Conservation (phyloP, 139 green algal species). For the Penium margaritaceum region DNA sequence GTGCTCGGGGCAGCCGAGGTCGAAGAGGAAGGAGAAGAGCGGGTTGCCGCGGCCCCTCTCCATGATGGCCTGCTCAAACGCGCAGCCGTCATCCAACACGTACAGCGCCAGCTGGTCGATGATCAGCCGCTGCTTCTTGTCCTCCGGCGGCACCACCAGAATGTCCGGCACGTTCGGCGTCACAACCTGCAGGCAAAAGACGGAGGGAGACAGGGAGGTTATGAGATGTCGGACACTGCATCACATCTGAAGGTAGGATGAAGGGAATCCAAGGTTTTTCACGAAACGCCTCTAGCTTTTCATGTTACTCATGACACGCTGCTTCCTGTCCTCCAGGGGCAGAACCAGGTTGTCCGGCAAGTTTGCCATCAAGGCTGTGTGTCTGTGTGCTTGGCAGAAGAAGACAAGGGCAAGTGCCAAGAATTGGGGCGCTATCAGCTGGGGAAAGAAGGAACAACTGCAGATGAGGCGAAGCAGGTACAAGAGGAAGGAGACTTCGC, state of each 20-base stretch:
- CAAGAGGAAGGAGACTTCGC: too few relatives aligned
- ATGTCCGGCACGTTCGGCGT: conserved; percentile 55
- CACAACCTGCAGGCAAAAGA: conserved; percentile 18
- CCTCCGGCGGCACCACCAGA: conserved; percentile 57
- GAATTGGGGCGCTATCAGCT: too few relatives aligned
- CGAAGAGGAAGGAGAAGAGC: conserved; percentile 82
- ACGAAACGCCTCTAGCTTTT: too few relatives aligned
- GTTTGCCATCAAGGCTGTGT: too few relatives aligned
- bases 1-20: conserved; percentile 70
- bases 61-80: conserved; percentile 79
- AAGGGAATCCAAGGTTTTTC: neutral
- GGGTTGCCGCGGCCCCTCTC: conserved; percentile 67
- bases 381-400: too few relatives aligned
- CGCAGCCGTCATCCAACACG: conserved; percentile 69
- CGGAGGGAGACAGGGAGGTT: neutral
- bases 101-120: conserved; percentile 83
- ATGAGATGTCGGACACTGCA: neutral
- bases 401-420: too few relatives aligned
- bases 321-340: too few relatives aligned
- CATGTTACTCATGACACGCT: too few relatives aligned
- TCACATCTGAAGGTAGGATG: neutral
- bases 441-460: too few relatives aligned
- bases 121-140: conserved; percentile 68
- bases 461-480: too few relatives aligned
- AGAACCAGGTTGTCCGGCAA: too few relatives aligned